Percentiles rank a stretch among this genome's conserved stretches.
Conservation (phyloP, 441 rosid genomes). For the Adansonia grandidieri region DNA sequence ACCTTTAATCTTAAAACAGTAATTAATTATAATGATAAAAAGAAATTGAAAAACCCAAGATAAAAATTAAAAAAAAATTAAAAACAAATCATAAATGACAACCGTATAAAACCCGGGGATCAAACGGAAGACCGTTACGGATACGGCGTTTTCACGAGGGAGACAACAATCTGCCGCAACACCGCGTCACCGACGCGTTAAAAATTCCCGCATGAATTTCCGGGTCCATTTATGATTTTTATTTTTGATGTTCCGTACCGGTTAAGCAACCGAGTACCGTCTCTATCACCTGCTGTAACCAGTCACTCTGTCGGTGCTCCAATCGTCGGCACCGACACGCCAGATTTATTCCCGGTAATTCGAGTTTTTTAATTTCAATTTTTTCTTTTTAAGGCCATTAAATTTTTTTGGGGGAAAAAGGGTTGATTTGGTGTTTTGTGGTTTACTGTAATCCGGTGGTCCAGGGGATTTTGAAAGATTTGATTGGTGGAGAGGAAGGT, state of each 20-base stretch:
- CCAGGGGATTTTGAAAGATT: not conserved
- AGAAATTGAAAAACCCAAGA: too few relatives aligned
- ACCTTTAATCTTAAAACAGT: too few relatives aligned
- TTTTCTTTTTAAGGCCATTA: not conserved
- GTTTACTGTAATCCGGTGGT: slow-evolving; percentile 10
- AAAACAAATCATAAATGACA: slow-evolving; percentile 9
- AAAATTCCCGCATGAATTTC: slow-evolving; percentile 28
- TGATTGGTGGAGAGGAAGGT: slow-evolving; percentile 19
- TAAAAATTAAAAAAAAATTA: too few relatives aligned
- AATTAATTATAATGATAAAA: too few relatives aligned
- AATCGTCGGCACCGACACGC: slow-evolving; percentile 70
- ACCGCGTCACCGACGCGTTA: slow-evolving; percentile 47
- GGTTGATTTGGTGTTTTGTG: slow-evolving; percentile 8
- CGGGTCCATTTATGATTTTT: not conserved
- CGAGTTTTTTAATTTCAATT: not conserved
- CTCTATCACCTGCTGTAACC: slow-evolving; percentile 33
- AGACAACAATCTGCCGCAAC: slow-evolving; percentile 33
- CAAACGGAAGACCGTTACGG: slow-evolving; percentile 32
- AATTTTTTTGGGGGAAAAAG: not conserved
- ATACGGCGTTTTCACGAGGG: slow-evolving; percentile 24
- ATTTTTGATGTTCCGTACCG: slow-evolving; percentile 8
- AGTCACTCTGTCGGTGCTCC: slow-evolving; percentile 42
- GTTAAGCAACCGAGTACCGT: slow-evolving; percentile 24
- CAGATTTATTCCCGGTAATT: slow-evolving; percentile 41
- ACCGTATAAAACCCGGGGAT: slow-evolving; percentile 18